A percentile compares a stretch with the other conserved stretches of the same genome.
Conservation (phyloP, 495 filamentous ascomycete species). For the Penicillium salamii region DNA sequence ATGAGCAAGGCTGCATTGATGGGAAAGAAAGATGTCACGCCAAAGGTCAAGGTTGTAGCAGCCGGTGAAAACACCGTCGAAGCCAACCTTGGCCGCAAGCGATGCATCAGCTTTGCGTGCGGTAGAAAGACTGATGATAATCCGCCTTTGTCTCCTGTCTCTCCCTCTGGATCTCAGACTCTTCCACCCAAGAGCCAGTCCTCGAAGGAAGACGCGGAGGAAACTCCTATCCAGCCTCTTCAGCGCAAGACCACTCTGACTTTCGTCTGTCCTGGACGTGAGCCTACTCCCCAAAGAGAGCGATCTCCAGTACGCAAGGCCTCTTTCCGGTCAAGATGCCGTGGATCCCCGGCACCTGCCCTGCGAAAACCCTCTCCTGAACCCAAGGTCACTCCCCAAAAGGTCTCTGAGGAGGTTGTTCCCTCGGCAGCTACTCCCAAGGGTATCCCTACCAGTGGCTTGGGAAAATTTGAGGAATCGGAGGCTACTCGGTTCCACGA, state of each 20-base stretch:
- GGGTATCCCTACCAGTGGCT: slow-evolving; percentile 38
- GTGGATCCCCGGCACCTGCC: slow-evolving; percentile 46
- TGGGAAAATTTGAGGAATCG: slow-evolving; percentile 58
- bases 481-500: slow-evolving; percentile 85
- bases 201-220: slow-evolving; percentile 13
- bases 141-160: slow-evolving; percentile 17
- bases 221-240: slow-evolving; percentile 28
- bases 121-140: slow-evolving; percentile 40
- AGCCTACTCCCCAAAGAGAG: slow-evolving; percentile 29
- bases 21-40: slow-evolving; percentile 26
- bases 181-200: slow-evolving; percentile 3
- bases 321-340: slow-evolving; percentile 37
- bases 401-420: slow-evolving; percentile 1
- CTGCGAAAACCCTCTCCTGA: slow-evolving; percentile 46
- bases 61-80: slow-evolving; percentile 48
- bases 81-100: slow-evolving; percentile 64
- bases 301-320: slow-evolving; percentile 27
- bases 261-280: slow-evolving; percentile 57
- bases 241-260: slow-evolving; percentile 56
- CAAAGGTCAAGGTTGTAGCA: slow-evolving; percentile 35
- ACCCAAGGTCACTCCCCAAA: slow-evolving; percentile 8
- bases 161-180: slow-evolving; percentile 11
- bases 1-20: slow-evolving; percentile 22
- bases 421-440: slow-evolving; percentile 11
- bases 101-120: slow-evolving; percentile 93